A percentile compares a stretch with the other conserved stretches of the same genome.
Evolutionary conservation across 1,284 basidiomycete genomes (phyloP).

Genomic region (Ceratobasidium sp.): DNA sequence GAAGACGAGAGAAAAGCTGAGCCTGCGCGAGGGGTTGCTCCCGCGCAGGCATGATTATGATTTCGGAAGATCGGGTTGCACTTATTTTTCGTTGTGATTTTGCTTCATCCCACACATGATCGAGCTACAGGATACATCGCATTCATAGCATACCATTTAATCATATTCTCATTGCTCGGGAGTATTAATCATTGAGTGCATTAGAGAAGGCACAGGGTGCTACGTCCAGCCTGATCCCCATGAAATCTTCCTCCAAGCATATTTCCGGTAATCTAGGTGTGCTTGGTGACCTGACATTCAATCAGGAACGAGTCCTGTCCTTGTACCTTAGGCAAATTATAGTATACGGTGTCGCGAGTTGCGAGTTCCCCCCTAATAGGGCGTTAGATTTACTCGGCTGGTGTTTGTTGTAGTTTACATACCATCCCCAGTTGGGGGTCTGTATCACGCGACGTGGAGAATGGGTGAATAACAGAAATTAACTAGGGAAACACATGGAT

Average conservation of each 20-base stretch:
- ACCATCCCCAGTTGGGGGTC: constrained; percentile 29
- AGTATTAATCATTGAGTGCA: neutral
- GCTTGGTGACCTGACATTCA: constrained; percentile 10
- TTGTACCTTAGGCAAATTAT: neutral
- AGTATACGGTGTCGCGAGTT: constrained; percentile 1
- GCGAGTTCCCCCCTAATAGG: neutral
- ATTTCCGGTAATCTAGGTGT: neutral
- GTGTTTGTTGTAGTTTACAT: neutral
- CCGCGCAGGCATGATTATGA: constrained; percentile 11
- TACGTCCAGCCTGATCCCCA: neutral
- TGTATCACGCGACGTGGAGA: neutral
- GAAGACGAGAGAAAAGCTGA: constrained; percentile 12
- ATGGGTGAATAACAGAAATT: neutral
- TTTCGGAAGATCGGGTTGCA: neutral
- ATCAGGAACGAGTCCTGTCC: constrained; percentile 21
- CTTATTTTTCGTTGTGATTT: neutral
- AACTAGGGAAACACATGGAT: neutral
- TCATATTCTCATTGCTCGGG: neutral
- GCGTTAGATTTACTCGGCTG: neutral
- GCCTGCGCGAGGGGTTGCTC: constrained; percentile 10
- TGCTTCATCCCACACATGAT: constrained; percentile 2
- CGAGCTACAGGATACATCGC: neutral
- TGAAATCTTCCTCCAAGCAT: neutral
- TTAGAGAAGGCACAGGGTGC: neutral
- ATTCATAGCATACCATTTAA: constrained; percentile 12